Base-by-base conservation (phyloP, 2,329 filamentous ascomycete species). In the Alternaria gaisen region DNA sequence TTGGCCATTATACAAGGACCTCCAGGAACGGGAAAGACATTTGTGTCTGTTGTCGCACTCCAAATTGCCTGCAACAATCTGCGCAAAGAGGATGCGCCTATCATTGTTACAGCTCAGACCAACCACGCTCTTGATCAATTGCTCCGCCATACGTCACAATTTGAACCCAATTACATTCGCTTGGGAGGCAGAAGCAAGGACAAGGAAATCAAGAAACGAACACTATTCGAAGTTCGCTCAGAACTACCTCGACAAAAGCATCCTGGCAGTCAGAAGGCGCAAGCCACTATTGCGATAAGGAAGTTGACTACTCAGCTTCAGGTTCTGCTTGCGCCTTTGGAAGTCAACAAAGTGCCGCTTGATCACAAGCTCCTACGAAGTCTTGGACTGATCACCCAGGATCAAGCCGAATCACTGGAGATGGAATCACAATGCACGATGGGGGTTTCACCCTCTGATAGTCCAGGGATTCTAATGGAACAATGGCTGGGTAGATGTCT, bases 91-190 rank as follows among this genome's bases (percentile, higher is more conserved):
- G 87, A 90, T 58, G 85, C 88, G 9, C 91, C 91, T 0, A 88
- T 97, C 30, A 84, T 97, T 20, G 61, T 97, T 4, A 86, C 93
- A 0, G 93, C 92, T 8, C 93, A 97, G 70, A 97, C 93, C 0
- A 97, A 97, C 60, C 93, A 97, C 77, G 93, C 93, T 0, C 81
- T 97, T 0, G 93, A 97, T 68, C 93, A 97, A 72, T 82, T 97
- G 0, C 81, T 97, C 0, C 80, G 81, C 1, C 87, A 90, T 56
- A 83, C 93, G 16, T 82, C 87, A 1, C 72, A 80, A 6, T 90
- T 90, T 66, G 88, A 90, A 67, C 76, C 80, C 0, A 84, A 87
- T 1, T 88, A 93, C 58, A 80, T 90, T 50, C 85, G 90, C 9
- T 79, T 92, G 10, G 93, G 93, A 42, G 88, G 89, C 3, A 86